phyloP scores from a whole-genome alignment of 2,329 filamentous ascomycete genomes.

The Neofusicoccum sp. region DNA sequence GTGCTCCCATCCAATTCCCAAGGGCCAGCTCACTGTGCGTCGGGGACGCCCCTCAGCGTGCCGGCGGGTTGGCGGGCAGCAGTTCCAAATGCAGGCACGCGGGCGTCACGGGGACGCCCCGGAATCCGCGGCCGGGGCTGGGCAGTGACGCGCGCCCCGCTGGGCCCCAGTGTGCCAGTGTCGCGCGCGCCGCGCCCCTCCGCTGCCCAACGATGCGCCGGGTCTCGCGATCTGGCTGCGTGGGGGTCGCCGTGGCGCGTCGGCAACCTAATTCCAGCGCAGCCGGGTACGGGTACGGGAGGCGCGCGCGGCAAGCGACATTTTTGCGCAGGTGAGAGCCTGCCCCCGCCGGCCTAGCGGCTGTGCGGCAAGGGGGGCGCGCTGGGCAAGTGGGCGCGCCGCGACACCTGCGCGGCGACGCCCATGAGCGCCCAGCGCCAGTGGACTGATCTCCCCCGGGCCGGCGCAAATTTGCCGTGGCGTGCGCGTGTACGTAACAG shows the following conservation, averaged over 20 bases:
- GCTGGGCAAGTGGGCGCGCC: neutral
- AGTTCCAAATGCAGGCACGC: conserved; percentile 8
- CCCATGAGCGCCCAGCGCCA: neutral
- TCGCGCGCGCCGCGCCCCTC: neutral
- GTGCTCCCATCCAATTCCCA: neutral
- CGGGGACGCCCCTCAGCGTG: neutral
- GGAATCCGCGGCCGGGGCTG: neutral
- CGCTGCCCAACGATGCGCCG: conserved; percentile 11
- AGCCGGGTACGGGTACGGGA: neutral
- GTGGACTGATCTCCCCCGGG: neutral
- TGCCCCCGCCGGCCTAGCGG: conserved; percentile 10
- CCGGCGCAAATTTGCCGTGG: neutral
- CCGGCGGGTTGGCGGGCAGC: conserved; percentile 1
- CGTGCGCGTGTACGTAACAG: conserved; percentile 1
- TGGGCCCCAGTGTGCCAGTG: neutral
- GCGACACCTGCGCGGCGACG: conserved; percentile 5
- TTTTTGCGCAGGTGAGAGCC: neutral
- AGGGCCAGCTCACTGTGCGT: conserved; percentile 12
- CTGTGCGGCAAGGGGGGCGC: neutral
- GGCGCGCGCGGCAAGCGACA: conserved; percentile 6
- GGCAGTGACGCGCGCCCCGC: conserved; percentile 8
- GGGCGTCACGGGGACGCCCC: neutral
- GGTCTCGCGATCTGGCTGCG: neutral
- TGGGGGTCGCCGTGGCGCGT: conserved; percentile 12
- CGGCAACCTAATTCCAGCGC: conserved; percentile 20